Evolutionary conservation across 495 filamentous ascomycete species (phyloP).

Genomic region (Amniculicola lignicola): DNA sequence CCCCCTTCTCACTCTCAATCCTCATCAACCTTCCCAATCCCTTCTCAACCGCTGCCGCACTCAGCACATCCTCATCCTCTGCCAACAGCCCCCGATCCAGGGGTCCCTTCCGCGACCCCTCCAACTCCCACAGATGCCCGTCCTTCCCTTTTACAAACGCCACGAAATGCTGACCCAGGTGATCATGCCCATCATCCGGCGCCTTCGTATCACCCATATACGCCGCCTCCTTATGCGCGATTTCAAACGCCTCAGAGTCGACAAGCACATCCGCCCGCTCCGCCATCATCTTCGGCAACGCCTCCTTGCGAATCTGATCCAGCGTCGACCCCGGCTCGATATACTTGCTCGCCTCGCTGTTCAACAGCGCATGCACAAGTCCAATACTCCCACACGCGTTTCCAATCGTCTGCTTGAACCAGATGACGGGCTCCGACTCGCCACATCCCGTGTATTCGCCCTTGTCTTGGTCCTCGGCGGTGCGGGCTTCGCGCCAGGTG

Average conservation of each 20-base stretch:
- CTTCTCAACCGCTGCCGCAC: constrained; percentile 9
- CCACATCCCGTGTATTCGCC: constrained; percentile 50
- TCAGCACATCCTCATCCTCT: constrained; percentile 30
- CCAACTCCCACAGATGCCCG: constrained; percentile 34
- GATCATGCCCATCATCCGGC: not conserved
- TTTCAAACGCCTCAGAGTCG: constrained; percentile 64
- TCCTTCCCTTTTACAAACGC: constrained; percentile 30
- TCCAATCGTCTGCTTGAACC: constrained; percentile 89
- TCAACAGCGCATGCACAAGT: constrained; percentile 68
- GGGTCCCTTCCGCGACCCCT: constrained; percentile 36
- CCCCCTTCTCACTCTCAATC: constrained; percentile 24
- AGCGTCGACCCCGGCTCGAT: constrained; percentile 49
- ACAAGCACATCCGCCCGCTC: constrained; percentile 71
- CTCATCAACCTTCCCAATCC: constrained; percentile 23
- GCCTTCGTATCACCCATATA: constrained; percentile 55
- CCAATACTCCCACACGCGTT: constrained; percentile 86
- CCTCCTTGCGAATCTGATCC: constrained; percentile 47
- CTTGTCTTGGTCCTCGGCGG: constrained; percentile 22
- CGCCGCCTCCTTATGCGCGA: constrained; percentile 69
- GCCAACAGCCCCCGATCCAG: constrained; percentile 29
- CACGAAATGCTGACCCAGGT: constrained; percentile 27
- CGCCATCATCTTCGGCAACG: constrained; percentile 51
- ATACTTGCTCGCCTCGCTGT: constrained; percentile 51
- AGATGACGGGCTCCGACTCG: constrained; percentile 62
- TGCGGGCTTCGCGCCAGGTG: constrained; percentile 16